Evolutionary conservation across 768 basidiomycete species (phyloP).

Genomic region (Phallus indusiatus): DNA sequence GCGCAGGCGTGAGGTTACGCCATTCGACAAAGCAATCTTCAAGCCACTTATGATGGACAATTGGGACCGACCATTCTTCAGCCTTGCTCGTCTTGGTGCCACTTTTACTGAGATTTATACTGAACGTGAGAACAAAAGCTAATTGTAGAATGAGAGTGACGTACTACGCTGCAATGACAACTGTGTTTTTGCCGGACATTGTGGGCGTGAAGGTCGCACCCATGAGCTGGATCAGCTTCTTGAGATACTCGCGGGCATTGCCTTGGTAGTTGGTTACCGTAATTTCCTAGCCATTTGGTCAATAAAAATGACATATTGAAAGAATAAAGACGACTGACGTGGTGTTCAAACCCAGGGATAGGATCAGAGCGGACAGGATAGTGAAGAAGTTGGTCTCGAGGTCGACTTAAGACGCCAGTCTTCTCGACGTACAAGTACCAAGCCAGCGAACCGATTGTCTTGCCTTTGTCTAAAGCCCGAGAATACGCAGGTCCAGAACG

Average conservation of each 20-base stretch:
- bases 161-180: slow-evolving; percentile 77
- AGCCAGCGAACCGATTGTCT: slow-evolving; percentile 66
- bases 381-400: slow-evolving; percentile 71
- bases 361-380: slow-evolving; percentile 64
- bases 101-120: slow-evolving; percentile 13
- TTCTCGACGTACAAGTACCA: slow-evolving; percentile 80
- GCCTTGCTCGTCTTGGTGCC: slow-evolving; percentile 63
- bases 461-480: slow-evolving; percentile 51
- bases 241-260: slow-evolving; percentile 77
- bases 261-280: slow-evolving; percentile 89
- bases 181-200: slow-evolving; percentile 69
- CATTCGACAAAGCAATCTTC: slow-evolving; percentile 85
- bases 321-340: slow-evolving; percentile 36
- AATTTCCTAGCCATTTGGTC: slow-evolving; percentile 44
- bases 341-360: slow-evolving; percentile 48
- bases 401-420: slow-evolving; percentile 47
- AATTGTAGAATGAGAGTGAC: slow-evolving; percentile 19
- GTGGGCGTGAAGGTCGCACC: slow-evolving; percentile 77
- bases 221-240: slow-evolving; percentile 66
- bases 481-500: slow-evolving; percentile 63
- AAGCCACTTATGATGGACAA: slow-evolving; percentile 87
- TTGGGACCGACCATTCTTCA: slow-evolving; percentile 68
- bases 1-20: slow-evolving; percentile 54
- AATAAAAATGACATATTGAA: neutral
- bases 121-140: neutral